These are phyloP conservation scores for Nicotiana attenuata DNA, from an alignment of 257 asterid species.

Conservation along the genomic window DNA sequence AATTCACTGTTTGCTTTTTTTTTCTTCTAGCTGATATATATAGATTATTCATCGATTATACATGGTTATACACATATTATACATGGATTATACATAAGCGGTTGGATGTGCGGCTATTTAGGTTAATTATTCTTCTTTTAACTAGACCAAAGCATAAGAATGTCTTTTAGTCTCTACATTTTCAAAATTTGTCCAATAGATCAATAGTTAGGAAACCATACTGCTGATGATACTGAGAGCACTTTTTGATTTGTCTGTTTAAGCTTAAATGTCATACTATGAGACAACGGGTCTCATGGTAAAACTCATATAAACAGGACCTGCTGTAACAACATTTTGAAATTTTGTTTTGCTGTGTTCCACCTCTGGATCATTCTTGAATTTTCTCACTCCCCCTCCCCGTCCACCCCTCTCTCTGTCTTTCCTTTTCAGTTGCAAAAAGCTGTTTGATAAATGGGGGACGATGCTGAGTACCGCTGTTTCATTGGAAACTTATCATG, in stretches of 20 bases:
- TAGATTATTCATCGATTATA: too few species aligned
- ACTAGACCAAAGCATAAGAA: background rate
- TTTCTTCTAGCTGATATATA: too few species aligned
- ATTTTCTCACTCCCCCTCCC: background rate
- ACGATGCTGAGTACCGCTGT: slow-evolving; percentile 65
- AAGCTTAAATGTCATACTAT: background rate
- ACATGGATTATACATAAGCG: too few species aligned
- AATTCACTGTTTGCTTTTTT: too few species aligned
- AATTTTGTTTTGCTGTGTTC: background rate
- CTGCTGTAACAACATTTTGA: background rate
- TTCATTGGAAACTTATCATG: slow-evolving; percentile 76
- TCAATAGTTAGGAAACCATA: background rate
- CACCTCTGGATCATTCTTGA: background rate
- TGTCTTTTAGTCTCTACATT: background rate
- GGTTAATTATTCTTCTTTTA: background rate
- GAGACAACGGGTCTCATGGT: background rate
- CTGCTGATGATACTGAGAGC: background rate
- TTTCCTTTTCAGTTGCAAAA: slow-evolving; percentile 12
- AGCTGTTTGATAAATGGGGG: slow-evolving; percentile 45
- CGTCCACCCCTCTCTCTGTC: background rate
- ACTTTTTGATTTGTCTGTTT: background rate
- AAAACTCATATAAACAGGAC: background rate
- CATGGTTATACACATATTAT: too few species aligned
- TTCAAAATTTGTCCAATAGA: background rate
- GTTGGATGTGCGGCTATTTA: too few species aligned